Conservation (phyloP, 2,329 filamentous ascomycete species). For the Dactylellina parvicollis region DNA sequence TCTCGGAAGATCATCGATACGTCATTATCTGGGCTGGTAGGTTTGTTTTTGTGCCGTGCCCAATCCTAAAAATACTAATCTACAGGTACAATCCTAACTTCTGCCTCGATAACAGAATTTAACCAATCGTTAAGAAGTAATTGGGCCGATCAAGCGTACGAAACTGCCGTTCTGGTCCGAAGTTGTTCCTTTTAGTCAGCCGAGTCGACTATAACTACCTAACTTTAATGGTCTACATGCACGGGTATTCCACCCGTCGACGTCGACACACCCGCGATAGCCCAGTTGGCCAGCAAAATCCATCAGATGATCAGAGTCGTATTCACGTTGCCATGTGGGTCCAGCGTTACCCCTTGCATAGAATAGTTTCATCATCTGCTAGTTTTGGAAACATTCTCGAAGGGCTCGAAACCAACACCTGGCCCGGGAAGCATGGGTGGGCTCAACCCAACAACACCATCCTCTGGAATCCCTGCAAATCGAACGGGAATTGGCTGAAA, state of each 20-base stretch:
- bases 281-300: constrained; percentile 62
- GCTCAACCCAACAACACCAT: constrained; percentile 25
- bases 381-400: constrained; percentile 49
- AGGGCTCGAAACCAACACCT: constrained; percentile 48
- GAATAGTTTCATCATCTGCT: constrained; percentile 43
- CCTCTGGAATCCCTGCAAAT: constrained; percentile 3
- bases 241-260: no score
- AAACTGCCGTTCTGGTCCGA: not conserved
- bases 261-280: not conserved
- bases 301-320: constrained; percentile 64
- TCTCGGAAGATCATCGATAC: constrained; percentile 15
- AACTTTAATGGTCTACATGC: no score
- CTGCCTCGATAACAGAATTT: not conserved
- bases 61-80: constrained; percentile 16
- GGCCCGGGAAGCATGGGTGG: constrained; percentile 20
- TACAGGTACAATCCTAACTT: no score
- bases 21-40: constrained; percentile 15
- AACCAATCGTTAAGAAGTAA: no score
- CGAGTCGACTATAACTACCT: not conserved
- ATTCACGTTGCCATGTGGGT: constrained; percentile 62
- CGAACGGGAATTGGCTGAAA: constrained; percentile 26
- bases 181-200: not conserved
- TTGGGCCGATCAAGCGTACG: no score
- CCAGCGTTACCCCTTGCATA: constrained; percentile 62
- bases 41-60: constrained; percentile 13